Evolutionary conservation across 495 filamentous ascomycete species (phyloP).

Genomic region (Neurospora intermedia): DNA sequence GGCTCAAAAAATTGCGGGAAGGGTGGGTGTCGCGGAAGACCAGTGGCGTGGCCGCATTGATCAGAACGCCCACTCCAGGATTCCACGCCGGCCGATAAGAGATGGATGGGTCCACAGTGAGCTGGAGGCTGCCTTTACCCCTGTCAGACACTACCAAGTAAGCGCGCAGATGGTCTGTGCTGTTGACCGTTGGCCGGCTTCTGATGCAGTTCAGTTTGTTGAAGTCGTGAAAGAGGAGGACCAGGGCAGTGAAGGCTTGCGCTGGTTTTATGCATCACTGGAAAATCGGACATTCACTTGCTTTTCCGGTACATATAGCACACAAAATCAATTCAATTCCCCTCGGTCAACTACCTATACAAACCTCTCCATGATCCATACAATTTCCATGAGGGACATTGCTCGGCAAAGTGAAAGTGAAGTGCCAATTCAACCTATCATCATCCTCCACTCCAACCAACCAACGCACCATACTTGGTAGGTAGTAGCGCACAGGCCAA

Average conservation of each 20-base stretch:
- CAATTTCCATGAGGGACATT: not conserved
- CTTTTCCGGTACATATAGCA: not conserved
- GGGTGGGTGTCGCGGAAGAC: not conserved
- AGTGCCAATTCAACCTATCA: not conserved
- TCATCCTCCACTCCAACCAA: not conserved
- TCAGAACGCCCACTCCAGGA: not conserved
- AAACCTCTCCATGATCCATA: too few relatives aligned
- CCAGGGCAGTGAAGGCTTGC: not conserved
- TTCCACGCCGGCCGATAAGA: not conserved
- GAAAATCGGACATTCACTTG: not conserved
- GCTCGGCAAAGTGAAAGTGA: not conserved
- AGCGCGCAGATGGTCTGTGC: not conserved
- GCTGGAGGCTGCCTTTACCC: not conserved
- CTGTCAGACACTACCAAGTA: not conserved
- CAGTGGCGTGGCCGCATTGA: conserved; percentile 1
- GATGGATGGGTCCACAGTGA: not conserved
- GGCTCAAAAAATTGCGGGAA: conserved; percentile 13
- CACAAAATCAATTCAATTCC: too few relatives aligned
- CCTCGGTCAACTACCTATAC: too few relatives aligned
- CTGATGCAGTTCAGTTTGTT: not conserved
- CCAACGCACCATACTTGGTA: not conserved
- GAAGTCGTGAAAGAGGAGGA: not conserved
- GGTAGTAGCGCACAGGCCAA: not conserved
- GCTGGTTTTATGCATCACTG: not conserved
- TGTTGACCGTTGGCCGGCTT: not conserved